Evolutionary conservation across 2,329 filamentous ascomycete species (phyloP), one percentile per base, ranked within the genome.

Genomic region (Monosporascus sp.): DNA sequence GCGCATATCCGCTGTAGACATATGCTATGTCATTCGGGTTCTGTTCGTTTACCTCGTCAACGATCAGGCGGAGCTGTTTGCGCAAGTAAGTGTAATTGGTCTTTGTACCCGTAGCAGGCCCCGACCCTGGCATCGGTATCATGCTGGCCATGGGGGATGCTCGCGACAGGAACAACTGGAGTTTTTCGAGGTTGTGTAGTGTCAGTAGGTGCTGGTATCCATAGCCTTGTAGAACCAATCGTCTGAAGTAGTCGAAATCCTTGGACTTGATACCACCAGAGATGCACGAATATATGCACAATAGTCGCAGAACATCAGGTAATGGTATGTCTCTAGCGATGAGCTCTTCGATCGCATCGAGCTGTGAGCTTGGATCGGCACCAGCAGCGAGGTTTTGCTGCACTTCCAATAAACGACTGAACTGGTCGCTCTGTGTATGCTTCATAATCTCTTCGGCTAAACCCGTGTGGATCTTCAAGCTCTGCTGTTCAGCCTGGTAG

Each of bases 11-110:
- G 58, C 90, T 96, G 72, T 97, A 99, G 11, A 97, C 92, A 65
- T 99, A 99, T n/a, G 92, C 88, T 56, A 97, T 87, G 63, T 99
- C 94, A 63, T 94, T 89, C 3, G 94, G 94, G 47, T 95, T 88
- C 54, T 94, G 86, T 70, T 99, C 94, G 66, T 96, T 92, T 39
- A 99, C 93, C 68, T 97, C 94, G 67, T 99, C 94, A 52, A 97
- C 88, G 66, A 97, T 96, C 17, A 99, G 81, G 31, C 88, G 84
- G 15, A 99, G 81, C 55, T 87, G 85, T 68, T 94, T 96, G 51
- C 95, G 87, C 5, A 97, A 75, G 60, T 90, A 89, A 5, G 84
- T 86, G 72, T 97, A 99, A 68, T 97, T 97, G 11, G 92, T 96
- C 69, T 91, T 90, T 22, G 80, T 83, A 17, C 86, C 87, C 18